These are phyloP conservation scores for Candida montana DNA, from an alignment of 805 yeast species.

Conservation along the genomic window DNA sequence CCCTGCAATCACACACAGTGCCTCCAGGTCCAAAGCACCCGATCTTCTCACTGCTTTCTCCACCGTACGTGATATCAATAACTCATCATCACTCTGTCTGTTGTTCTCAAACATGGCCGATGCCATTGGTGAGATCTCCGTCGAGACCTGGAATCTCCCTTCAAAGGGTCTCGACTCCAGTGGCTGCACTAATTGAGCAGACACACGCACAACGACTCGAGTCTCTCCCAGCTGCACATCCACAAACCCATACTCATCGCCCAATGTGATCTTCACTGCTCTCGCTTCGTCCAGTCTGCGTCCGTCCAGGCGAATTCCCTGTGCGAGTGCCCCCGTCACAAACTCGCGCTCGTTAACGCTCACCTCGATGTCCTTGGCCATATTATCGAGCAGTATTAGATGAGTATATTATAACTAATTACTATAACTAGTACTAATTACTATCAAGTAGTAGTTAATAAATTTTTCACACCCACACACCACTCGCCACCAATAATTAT, in stretches of 20 bases:
- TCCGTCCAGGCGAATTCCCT: conserved; percentile 63
- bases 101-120: conserved; percentile 74
- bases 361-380: conserved; percentile 59
- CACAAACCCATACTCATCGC: conserved; percentile 74
- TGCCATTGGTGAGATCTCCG: conserved; percentile 89
- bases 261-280: conserved; percentile 56
- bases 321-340: conserved; percentile 55
- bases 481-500: neutral
- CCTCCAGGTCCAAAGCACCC: conserved; percentile 85
- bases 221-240: conserved; percentile 78
- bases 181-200: conserved; percentile 74
- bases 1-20: conserved; percentile 87
- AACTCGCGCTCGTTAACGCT: conserved; percentile 61
- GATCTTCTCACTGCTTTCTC: conserved; percentile 91
- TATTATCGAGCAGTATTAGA: too few relatives aligned
- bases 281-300: conserved; percentile 62
- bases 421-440: neutral
- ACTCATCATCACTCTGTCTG: conserved; percentile 71
- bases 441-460: too few relatives aligned
- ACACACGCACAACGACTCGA: conserved; percentile 60
- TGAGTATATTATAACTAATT: too few relatives aligned
- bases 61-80: conserved; percentile 71
- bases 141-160: conserved; percentile 76
- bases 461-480: conserved; percentile 7
- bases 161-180: conserved; percentile 91